Conservation (phyloP, 257 asterid genomes). For the Penstemon newberryi region DNA sequence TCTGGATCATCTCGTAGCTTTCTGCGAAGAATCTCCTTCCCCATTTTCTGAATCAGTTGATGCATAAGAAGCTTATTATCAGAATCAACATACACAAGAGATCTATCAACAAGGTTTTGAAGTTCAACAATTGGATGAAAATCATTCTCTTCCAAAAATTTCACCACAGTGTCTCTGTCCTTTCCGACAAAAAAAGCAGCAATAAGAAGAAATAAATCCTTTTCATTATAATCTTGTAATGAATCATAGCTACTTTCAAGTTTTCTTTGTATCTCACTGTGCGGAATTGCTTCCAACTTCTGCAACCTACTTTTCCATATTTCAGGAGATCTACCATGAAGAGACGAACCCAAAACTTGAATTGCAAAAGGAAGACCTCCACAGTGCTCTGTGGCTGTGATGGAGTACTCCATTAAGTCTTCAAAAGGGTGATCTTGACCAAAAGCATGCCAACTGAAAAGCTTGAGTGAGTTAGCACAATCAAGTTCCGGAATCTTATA, state of each 20-base stretch:
- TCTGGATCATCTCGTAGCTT: neutral
- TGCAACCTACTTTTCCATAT: neutral
- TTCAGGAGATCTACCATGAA: slow-evolving; percentile 3
- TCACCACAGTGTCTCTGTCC: slow-evolving; percentile 3
- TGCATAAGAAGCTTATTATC: neutral
- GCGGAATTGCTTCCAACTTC: neutral
- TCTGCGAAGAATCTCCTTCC: neutral
- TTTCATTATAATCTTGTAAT: slow-evolving; percentile 1
- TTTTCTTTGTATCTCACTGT: neutral
- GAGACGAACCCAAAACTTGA: neutral
- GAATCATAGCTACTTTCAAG: slow-evolving; percentile 2
- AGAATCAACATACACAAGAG: neutral
- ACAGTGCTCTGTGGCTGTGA: neutral
- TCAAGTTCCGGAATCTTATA: neutral
- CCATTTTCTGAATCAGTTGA: neutral
- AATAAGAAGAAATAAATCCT: slow-evolving; percentile 17
- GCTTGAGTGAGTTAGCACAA: neutral
- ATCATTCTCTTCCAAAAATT: neutral
- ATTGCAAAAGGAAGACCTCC: slow-evolving; percentile 11
- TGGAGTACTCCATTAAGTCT: neutral
- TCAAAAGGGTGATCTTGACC: neutral
- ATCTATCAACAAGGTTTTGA: neutral
- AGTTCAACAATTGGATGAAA: neutral
- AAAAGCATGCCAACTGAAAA: slow-evolving; percentile 1
- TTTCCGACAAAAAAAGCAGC: slow-evolving; percentile 6